Conservation (phyloP, 352 stramenopile species). For the Peronospora destructor region DNA sequence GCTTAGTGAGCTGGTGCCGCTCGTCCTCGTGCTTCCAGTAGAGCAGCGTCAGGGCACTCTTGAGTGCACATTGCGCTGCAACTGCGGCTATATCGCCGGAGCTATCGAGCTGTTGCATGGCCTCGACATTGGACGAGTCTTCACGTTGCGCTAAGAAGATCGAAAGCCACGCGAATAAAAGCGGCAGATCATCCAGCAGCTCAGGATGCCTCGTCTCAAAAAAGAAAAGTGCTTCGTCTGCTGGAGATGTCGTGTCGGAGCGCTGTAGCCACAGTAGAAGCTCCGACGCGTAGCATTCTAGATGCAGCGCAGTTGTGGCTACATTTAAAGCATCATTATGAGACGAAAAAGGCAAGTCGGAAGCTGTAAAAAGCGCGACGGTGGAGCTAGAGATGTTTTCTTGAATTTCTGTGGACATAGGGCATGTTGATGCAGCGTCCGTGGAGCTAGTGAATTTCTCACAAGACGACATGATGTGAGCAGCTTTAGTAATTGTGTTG, state of each 20-base stretch:
- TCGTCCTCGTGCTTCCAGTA: constrained; percentile 50
- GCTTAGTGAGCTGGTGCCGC: constrained; percentile 18
- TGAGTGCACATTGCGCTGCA: constrained; percentile 40
- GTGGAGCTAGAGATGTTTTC: constrained; percentile 19
- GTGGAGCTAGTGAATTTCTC: constrained; percentile 13
- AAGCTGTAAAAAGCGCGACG: constrained; percentile 15
- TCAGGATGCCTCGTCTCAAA: constrained; percentile 55
- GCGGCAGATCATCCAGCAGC: constrained; percentile 37
- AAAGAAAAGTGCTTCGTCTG: constrained; percentile 62
- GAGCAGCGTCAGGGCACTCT: constrained; percentile 52
- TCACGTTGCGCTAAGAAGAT: constrained; percentile 41
- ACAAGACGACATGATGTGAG: constrained; percentile 17
- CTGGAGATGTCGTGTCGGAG: constrained; percentile 22
- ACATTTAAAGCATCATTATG: constrained; percentile 13
- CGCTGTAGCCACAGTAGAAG: constrained; percentile 45
- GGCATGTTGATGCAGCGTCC: constrained; percentile 5
- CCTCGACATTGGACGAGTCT: constrained; percentile 6
- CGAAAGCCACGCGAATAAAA: constrained; percentile 57
- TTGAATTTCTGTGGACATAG: constrained; percentile 15
- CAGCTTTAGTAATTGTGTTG: neutral
- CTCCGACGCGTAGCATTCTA: constrained; percentile 44
- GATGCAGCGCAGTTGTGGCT: constrained; percentile 25
- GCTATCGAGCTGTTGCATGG: constrained; percentile 21
- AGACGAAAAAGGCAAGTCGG: constrained; percentile 18
- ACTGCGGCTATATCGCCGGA: constrained; percentile 27